Percentiles rank a stretch among this genome's conserved stretches.
These are phyloP conservation scores for Termitomyces sp. DNA, from an alignment of 768 basidiomycete genomes.

Conservation along the genomic window DNA sequence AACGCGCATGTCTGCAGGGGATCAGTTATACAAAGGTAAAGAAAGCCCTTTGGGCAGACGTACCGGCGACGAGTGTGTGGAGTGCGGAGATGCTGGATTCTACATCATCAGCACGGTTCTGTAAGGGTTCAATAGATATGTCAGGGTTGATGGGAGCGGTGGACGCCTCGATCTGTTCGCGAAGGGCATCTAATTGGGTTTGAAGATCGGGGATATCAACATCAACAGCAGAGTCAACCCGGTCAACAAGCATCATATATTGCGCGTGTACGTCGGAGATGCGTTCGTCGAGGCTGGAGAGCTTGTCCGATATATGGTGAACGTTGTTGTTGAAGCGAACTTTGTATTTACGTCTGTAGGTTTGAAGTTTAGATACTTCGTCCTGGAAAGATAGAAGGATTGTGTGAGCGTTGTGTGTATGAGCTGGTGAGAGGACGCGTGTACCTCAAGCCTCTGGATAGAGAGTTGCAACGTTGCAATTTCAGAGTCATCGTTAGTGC, in stretches of 20 bases:
- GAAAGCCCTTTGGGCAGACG: slow-evolving; percentile 9
- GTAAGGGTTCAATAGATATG: slow-evolving; percentile 2
- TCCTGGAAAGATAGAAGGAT: slow-evolving; percentile 15
- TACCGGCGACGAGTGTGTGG: slow-evolving; percentile 37
- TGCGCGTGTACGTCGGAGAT: slow-evolving; percentile 32
- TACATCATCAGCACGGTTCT: slow-evolving; percentile 21
- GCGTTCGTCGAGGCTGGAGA: slow-evolving; percentile 34
- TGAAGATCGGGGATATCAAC: slow-evolving; percentile 29
- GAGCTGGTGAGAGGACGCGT: background rate
- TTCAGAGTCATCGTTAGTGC: background rate
- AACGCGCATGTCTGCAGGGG: slow-evolving; percentile 35
- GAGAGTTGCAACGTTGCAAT: slow-evolving; percentile 8
- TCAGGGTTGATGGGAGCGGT: slow-evolving; percentile 1
- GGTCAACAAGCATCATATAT: slow-evolving; percentile 28
- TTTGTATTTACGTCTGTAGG: slow-evolving; percentile 34
- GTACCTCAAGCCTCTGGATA: slow-evolving; percentile 17
- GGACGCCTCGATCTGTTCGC: slow-evolving; percentile 20
- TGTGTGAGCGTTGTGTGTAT: background rate
- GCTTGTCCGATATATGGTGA: slow-evolving; percentile 31
- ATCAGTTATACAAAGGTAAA: slow-evolving; percentile 5
- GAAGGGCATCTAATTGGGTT: slow-evolving; percentile 32
- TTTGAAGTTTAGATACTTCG: slow-evolving; percentile 33
- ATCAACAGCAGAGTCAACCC: slow-evolving; percentile 24
- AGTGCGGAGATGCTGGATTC: slow-evolving; percentile 29
- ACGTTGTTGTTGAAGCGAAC: slow-evolving; percentile 35